Evolutionary conservation across 2,329 filamentous ascomycete genomes (phyloP).

Genomic region (Aspergillus tamarii): DNA sequence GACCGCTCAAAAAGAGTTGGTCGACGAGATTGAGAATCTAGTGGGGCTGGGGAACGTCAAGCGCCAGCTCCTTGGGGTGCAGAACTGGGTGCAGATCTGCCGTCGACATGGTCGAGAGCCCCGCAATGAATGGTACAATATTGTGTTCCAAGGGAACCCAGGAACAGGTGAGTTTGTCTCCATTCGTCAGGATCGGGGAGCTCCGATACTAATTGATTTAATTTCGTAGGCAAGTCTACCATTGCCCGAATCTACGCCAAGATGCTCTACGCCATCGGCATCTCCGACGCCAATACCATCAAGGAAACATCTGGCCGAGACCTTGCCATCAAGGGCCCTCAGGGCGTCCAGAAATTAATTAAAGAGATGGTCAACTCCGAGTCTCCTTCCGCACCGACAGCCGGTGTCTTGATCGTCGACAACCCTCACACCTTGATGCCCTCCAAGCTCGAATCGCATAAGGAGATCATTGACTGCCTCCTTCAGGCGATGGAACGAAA

Average conservation of each 20-base stretch:
- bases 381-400: conserved; percentile 11
- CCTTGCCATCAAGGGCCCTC: conserved; percentile 16
- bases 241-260: conserved; percentile 26
- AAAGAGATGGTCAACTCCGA: conserved; percentile 14
- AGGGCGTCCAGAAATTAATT: conserved; percentile 13
- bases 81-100: conserved; percentile 25
- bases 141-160: conserved; percentile 23
- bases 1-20: conserved; percentile 15
- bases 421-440: conserved; percentile 15
- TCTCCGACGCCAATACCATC: conserved; percentile 16
- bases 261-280: conserved; percentile 23
- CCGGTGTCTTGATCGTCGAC: conserved; percentile 22
- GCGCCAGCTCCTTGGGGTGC: conserved; percentile 23
- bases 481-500: conserved; percentile 21
- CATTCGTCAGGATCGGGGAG: neutral
- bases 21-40: conserved; percentile 18
- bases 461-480: conserved; percentile 17
- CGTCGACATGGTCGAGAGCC: conserved; percentile 25
- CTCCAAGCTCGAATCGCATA: conserved; percentile 1
- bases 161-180: conserved; percentile 16
- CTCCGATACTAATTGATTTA: neutral
- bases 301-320: conserved; percentile 20
- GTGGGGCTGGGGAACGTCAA: conserved; percentile 24
- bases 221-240: conserved; percentile 18
- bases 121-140: conserved; percentile 25